A percentile compares a stretch with the other conserved stretches of the same genome.
Conservation (phyloP, 768 basidiomycete species). For the Tulasnella calospora region DNA sequence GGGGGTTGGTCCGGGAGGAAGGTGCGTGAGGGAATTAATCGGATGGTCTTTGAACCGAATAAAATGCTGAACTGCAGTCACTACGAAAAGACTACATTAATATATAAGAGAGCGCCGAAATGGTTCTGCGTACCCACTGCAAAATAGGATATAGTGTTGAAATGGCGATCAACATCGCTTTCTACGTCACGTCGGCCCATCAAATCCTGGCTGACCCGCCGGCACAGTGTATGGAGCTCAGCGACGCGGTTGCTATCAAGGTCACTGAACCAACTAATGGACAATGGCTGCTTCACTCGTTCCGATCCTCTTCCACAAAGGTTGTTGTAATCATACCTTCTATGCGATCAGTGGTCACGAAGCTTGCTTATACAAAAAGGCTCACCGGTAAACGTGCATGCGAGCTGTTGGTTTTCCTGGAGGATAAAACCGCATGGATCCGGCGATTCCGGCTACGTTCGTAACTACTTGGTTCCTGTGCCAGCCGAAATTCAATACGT, state of each 20-base stretch:
- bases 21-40: no score
- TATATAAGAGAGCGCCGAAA: neutral
- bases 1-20: neutral
- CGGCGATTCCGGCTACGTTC: neutral
- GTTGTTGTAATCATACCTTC: neutral
- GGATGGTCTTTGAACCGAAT: neutral
- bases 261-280: neutral
- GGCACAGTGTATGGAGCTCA: neutral
- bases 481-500: neutral
- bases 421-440: neutral
- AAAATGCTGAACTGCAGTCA: neutral
- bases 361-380: neutral
- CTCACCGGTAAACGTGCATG: neutral
- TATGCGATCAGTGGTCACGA: neutral
- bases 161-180: no score
- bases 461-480: neutral
- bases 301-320: no score
- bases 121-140: neutral
- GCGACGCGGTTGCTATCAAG: neutral
- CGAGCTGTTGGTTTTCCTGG: neutral
- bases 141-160: no score
- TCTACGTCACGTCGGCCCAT: no score
- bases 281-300: neutral
- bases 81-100: neutral
- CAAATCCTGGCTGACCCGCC: no score